Base-by-base conservation (phyloP, 805 yeast genomes). In the Ogataea nitratoaversa region DNA sequence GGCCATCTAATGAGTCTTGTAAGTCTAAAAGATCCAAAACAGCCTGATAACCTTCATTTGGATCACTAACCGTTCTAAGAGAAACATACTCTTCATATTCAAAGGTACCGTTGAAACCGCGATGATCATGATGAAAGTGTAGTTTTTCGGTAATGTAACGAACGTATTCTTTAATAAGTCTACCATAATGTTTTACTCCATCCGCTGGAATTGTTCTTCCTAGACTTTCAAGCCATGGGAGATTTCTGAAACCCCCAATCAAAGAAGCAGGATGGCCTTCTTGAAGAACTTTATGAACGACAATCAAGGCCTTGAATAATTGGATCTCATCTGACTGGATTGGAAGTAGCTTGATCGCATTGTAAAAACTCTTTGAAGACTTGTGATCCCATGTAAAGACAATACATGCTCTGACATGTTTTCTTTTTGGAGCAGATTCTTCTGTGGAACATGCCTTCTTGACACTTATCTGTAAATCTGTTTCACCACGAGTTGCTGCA, bases 321-420 rank as follows among this genome's bases (percentile, higher is more conserved):
- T 85, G 95, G 14, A 90, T 74, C 49, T 88, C 95, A 54, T 86
- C 91, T 41, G 76, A 73, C 47, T 82, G 89, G 42, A 90, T 67
- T 1, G 97, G 95, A 46, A 81, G 79, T 38, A 83, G 63, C 61
- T 85, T 87, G 46, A 91, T 68, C 2, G 82, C 79, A 52, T 84
- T 79, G 91, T 96, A 91, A 54, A 90, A 85, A 8, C 85, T 86
- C 42, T 78, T 72, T 3, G 95, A 79, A 30, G 87, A 79, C 58
- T 84, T 83, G 55, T 87, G 91, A 62, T 93, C 99, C 96, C 97
- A 91, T 1, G 97, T 88, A 63, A 83, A 90, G 29, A 91, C 95
- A 44, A 90, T 90, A 67, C 96, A 88, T 2, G 95, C 88, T 55
- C 99, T 72, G 5, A 91, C 98, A 64, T 91, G 99, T 61, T 91